phyloP scores from a whole-genome alignment of 176 grass and related monocot genomes.

The Hordeum marinum region DNA sequence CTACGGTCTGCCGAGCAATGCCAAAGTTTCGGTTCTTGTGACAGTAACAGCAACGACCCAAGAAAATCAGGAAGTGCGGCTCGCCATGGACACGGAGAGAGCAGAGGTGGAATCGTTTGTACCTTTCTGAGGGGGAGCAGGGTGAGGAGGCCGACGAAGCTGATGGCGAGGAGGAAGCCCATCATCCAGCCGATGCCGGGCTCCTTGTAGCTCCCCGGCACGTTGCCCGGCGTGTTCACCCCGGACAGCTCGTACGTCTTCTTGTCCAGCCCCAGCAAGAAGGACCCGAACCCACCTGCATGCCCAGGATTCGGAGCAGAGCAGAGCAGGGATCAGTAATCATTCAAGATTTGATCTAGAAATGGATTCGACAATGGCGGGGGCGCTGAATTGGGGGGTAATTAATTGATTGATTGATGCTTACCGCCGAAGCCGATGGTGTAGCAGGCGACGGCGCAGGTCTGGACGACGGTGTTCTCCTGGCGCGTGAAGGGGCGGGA shows the following conservation, averaged over 20 bases:
- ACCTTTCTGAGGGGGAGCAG: slow-evolving; percentile 97
- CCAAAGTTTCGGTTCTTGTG: neutral
- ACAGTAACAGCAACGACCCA: neutral
- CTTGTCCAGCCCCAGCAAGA: slow-evolving; percentile 83
- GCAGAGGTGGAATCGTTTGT: neutral
- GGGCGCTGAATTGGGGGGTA: neutral
- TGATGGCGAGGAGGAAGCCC: slow-evolving; percentile 76
- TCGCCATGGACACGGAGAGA: neutral
- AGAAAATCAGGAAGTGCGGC: slow-evolving; percentile 20
- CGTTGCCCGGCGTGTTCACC: slow-evolving; percentile 66
- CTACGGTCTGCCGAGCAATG: neutral
- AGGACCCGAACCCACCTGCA: slow-evolving; percentile 89
- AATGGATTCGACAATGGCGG: no score
- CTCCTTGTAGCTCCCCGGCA: slow-evolving; percentile 82
- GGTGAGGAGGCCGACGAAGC: slow-evolving; percentile 85
- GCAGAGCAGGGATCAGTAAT: neutral
- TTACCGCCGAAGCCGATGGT: slow-evolving; percentile 79
- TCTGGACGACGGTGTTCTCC: slow-evolving; percentile 99
- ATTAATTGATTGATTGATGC: neutral
- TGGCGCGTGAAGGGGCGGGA: slow-evolving; percentile 81
- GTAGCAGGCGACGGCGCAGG: slow-evolving; percentile 86
- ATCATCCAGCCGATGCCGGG: slow-evolving; percentile 94
- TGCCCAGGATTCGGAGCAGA: neutral
- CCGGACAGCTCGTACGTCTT: slow-evolving; percentile 89
- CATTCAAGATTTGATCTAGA: neutral